Conservation (phyloP, 2,329 filamentous ascomycete species). For the Pseudonectria buxi region DNA sequence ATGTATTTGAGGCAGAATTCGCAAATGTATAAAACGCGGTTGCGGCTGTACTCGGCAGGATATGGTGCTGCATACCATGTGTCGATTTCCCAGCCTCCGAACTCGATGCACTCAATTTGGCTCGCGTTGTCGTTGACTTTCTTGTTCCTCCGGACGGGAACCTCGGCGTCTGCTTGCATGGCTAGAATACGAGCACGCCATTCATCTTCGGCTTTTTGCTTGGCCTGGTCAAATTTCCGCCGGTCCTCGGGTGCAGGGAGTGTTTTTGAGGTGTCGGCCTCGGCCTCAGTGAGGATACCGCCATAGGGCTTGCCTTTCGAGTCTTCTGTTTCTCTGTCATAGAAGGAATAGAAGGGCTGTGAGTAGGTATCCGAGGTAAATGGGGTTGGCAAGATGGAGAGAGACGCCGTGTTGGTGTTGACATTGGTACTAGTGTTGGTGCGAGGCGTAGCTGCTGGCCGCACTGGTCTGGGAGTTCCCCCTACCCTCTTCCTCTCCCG, state of each 20-base stretch:
- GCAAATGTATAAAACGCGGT: conserved; percentile 95
- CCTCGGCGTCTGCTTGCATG: conserved; percentile 57
- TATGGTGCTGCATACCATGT: conserved; percentile 99
- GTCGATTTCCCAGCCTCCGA: conserved; percentile 95
- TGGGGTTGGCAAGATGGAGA: conserved; percentile 43
- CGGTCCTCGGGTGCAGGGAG: conserved; percentile 75
- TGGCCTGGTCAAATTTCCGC: conserved; percentile 80
- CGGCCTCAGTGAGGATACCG: conserved; percentile 79
- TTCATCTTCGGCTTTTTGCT: conserved; percentile 84
- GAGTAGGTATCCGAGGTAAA: conserved; percentile 55
- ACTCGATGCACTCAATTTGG: conserved; percentile 98
- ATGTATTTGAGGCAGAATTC: conserved; percentile 99
- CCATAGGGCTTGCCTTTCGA: conserved; percentile 90
- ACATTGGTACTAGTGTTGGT: conserved; percentile 6
- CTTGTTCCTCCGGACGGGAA: conserved; percentile 56
- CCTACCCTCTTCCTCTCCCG: conserved; percentile 25
- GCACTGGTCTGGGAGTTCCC: conserved; percentile 16
- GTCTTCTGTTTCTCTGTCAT: conserved; percentile 84
- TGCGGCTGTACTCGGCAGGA: conserved; percentile 95
- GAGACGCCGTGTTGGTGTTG: too few species aligned
- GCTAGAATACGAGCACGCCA: conserved; percentile 64
- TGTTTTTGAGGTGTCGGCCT: conserved; percentile 87
- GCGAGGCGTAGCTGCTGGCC: conserved; percentile 18
- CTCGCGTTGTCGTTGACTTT: conserved; percentile 83
- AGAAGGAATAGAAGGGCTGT: conserved; percentile 80